Conservation (phyloP, 768 basidiomycete genomes). For the Calvatia gigantea region DNA sequence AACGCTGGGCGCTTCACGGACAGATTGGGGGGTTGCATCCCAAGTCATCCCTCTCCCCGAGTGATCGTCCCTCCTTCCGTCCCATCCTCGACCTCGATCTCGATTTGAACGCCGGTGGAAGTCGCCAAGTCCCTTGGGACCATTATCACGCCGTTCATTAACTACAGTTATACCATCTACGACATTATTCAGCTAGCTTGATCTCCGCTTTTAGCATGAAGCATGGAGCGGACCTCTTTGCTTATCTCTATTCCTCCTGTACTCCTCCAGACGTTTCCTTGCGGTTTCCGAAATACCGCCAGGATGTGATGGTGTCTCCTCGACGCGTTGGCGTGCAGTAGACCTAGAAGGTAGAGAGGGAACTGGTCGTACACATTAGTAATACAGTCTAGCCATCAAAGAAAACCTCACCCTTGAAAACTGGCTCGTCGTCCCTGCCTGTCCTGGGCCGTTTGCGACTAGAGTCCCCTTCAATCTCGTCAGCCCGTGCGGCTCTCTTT, state of each 20-base stretch:
- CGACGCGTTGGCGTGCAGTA: conserved; percentile 71
- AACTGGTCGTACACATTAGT: conserved; percentile 47
- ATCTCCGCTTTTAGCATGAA: background rate
- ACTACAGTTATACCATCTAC: conserved; percentile 70
- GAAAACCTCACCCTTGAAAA: conserved; percentile 77
- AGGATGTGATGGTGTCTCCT: conserved; percentile 92
- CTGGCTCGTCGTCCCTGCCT: conserved; percentile 60
- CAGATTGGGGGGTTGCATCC: conserved; percentile 62
- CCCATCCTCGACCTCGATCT: conserved; percentile 51
- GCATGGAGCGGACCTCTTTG: conserved; percentile 49
- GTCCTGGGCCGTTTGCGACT: conserved; percentile 64
- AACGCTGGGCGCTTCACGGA: conserved; percentile 76
- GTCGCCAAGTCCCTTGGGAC: conserved; percentile 80
- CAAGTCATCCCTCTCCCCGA: conserved; percentile 32
- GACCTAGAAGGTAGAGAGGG: conserved; percentile 65
- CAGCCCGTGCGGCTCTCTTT: conserved; percentile 64
- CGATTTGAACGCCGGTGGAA: conserved; percentile 92
- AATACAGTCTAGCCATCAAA: background rate
- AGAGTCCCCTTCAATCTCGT: conserved; percentile 33
- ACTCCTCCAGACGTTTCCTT: conserved; percentile 69
- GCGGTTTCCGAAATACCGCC: conserved; percentile 83
- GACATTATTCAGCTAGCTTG: conserved; percentile 5
- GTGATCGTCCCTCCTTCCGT: conserved; percentile 36
- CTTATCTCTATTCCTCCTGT: conserved; percentile 66
- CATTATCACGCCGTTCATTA: conserved; percentile 53